Base-by-base conservation (phyloP, 495 filamentous ascomycete genomes). In the Pyrenula massariospora region DNA sequence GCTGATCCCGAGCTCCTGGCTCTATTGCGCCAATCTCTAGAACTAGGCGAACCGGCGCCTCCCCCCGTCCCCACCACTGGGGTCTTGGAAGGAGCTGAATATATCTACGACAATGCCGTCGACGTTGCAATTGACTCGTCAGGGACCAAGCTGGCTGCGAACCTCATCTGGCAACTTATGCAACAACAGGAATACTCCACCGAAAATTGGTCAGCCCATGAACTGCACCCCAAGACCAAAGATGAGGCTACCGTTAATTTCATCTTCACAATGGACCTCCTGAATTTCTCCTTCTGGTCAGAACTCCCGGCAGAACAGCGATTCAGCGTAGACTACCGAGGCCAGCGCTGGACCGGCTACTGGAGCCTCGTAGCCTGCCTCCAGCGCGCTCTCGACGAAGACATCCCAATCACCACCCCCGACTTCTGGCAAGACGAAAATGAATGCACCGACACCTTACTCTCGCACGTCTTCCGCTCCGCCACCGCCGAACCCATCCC, bases 251-350 rank as follows among this genome's bases (percentile, higher is more conserved):
- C 88, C 0, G 81, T 95, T 11, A 82, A 89, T 59, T 96, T 97
- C 64, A 90, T 98, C 52, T 96, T 98, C 67, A 87, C 87, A 12
- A 94, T 97, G 89, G 93, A 98, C 65, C 67, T 98, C 12, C 73
- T 98, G 56, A 98, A 98, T 66, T 98, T 97, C 63, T 91, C 83
- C 24, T 98, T 98, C 69, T 98, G 92, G 91, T 92, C 88, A 22
- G 84, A 85, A 25, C 72, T 73, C 54, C 58, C 68, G 3, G 72
- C 77, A 21, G 77, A 81, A 25, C 76, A 86, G 59, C 73, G 87
- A 25, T 97, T 94, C 69, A 75, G 84, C 10, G 75, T 97, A 5
- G 83, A 85, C 48, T 97, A 95, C 66, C 78, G 77, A 21, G 91
- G 83, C 24, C 84, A 82, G 69, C 80, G 69, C 55, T 96, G 88